Evolutionary conservation across 1,284 basidiomycete species (phyloP).

Genomic region (Tilletia indica): DNA sequence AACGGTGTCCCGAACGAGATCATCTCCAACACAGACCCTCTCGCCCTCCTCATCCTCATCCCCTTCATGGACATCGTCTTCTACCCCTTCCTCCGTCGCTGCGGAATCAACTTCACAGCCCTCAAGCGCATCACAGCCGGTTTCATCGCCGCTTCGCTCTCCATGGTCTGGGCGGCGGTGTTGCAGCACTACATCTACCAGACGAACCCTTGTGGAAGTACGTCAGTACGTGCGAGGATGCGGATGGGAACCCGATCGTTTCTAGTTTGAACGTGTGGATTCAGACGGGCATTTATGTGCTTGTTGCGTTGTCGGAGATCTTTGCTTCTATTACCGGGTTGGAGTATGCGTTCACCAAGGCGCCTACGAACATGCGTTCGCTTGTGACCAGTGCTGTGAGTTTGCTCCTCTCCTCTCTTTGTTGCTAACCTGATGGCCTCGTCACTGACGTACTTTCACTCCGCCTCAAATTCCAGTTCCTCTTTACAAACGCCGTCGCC

Average conservation of each 20-base stretch:
- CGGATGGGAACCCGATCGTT: conserved; percentile 32
- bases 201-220: conserved; percentile 61
- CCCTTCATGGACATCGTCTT: conserved; percentile 61
- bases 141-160: conserved; percentile 62
- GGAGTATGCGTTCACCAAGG: conserved; percentile 82
- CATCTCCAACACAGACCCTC: conserved; percentile 74
- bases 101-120: conserved; percentile 64
- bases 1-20: conserved; percentile 75
- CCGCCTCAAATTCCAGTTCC: conserved; percentile 50
- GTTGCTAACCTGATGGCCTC: background rate
- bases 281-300: conserved; percentile 58
- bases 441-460: conserved; percentile 10
- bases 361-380: conserved; percentile 57
- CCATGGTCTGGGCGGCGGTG: conserved; percentile 68
- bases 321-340: conserved; percentile 75
- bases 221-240: conserved; percentile 54
- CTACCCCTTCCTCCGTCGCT: conserved; percentile 71
- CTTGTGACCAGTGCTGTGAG: conserved; percentile 51
- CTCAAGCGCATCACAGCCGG: conserved; percentile 52
- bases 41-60: conserved; percentile 60
- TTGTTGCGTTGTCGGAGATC: conserved; percentile 65
- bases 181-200: conserved; percentile 60
- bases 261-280: conserved; percentile 56
- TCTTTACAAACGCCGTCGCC: conserved; percentile 69
- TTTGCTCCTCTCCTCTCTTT: conserved; percentile 28